phyloP scores from a whole-genome alignment of 768 basidiomycete genomes.

The Fibroporia radiculosa region DNA sequence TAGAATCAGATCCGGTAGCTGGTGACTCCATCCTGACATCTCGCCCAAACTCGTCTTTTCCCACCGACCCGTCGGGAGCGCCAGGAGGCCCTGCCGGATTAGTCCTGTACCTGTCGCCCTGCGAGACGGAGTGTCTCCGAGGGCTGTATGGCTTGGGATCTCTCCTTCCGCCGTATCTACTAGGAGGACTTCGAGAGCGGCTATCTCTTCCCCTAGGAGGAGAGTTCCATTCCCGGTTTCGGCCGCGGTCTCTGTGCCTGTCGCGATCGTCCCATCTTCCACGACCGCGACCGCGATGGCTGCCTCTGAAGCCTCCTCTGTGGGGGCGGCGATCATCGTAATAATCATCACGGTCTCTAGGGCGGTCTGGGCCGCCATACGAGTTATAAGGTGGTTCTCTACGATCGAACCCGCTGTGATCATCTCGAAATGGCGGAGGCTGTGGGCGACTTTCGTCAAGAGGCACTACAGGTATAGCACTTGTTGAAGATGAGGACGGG shows the following conservation, averaged over 20 bases:
- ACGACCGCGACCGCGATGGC: constrained; percentile 52
- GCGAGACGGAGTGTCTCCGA: constrained; percentile 27
- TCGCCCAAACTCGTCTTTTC: constrained; percentile 82
- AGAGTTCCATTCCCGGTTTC: constrained; percentile 35
- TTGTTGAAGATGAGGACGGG: constrained; percentile 19
- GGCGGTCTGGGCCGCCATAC: constrained; percentile 36
- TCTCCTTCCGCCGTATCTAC: constrained; percentile 43
- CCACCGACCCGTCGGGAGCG: constrained; percentile 30
- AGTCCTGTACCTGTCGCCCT: constrained; percentile 12
- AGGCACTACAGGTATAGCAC: constrained; percentile 23
- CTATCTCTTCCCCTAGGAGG: constrained; percentile 43
- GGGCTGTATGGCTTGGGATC: constrained; percentile 54
- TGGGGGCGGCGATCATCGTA: constrained; percentile 42
- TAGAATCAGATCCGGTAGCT: constrained; percentile 4
- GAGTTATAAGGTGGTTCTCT: constrained; percentile 36
- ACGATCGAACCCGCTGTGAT: constrained; percentile 26
- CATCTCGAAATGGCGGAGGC: constrained; percentile 34
- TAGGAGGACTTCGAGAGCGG: constrained; percentile 69
- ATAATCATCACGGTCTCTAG: constrained; percentile 37
- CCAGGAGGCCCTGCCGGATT: constrained; percentile 3
- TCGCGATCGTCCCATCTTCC: constrained; percentile 59
- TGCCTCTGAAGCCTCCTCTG: constrained; percentile 50
- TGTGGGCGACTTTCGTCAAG: constrained; percentile 18
- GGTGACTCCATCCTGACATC: constrained; percentile 61
- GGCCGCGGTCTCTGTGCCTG: constrained; percentile 33